These are phyloP conservation scores for Escallonia herrerae DNA, from an alignment of 129 eudicot genomes.

Conservation along the genomic window DNA sequence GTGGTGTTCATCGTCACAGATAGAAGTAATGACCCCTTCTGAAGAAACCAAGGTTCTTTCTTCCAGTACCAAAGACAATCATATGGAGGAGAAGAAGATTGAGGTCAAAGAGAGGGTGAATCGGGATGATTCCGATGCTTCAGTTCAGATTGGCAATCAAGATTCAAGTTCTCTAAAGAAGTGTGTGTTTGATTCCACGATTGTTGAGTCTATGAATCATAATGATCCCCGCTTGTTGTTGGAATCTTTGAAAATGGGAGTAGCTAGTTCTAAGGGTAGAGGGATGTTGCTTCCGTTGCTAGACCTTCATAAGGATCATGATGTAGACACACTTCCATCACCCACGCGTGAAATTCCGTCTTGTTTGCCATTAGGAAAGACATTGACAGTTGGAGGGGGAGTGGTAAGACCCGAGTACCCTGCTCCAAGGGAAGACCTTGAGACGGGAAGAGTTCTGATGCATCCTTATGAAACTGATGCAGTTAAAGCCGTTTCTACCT, in stretches of 20 bases:
- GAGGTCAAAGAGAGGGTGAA: conserved; percentile 4
- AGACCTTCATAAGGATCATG: conserved; percentile 94
- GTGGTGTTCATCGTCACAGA: conserved; percentile 29
- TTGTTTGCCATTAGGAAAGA: conserved; percentile 37
- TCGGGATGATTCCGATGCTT: conserved; percentile 17
- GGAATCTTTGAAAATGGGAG: conserved; percentile 32
- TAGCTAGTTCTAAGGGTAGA: conserved; percentile 41
- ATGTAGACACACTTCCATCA: conserved; percentile 95
- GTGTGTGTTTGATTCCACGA: conserved; percentile 17
- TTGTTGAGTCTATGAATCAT: conserved; percentile 19
- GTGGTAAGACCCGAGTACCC: conserved; percentile 70
- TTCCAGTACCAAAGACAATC: conserved; percentile 12
- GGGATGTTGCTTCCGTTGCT: conserved; percentile 56
- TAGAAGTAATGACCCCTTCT: conserved; percentile 39
- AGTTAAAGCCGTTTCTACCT: conserved; percentile 71
- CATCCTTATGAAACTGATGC: conserved; percentile 93
- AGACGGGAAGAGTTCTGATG: conserved; percentile 15
- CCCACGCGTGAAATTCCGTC: conserved; percentile 67
- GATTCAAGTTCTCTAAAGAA: conserved; percentile 15
- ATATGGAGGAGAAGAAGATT: conserved; percentile 14
- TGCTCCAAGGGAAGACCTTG: conserved; percentile 37
- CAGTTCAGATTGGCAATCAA: conserved; percentile 15
- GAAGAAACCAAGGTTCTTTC: conserved; percentile 19
- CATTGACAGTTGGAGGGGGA: conserved; percentile 27
- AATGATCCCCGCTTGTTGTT: conserved; percentile 11